Evolutionary conservation across 176 grass and related monocot species (phyloP).

Genomic region (Oryza coarctata): DNA sequence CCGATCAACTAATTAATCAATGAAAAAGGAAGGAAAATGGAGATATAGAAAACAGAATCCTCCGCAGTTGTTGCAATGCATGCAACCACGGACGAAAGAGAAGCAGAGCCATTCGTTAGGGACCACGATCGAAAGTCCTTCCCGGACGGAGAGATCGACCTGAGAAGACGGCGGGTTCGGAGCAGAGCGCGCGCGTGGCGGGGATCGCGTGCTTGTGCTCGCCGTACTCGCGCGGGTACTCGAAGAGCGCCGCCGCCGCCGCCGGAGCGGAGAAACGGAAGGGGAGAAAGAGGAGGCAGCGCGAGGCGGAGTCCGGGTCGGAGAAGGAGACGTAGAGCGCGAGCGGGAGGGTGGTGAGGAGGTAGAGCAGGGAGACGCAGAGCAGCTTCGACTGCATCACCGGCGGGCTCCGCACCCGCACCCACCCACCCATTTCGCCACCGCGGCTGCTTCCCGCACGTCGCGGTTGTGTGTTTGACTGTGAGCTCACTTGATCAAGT

Average conservation of each 20-base stretch:
- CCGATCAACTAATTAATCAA: background rate
- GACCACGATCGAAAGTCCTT: too few species aligned
- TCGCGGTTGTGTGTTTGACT: background rate
- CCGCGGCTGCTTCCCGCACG: background rate
- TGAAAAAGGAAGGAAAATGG: background rate
- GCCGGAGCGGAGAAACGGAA: background rate
- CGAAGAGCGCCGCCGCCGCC: conserved; percentile 37
- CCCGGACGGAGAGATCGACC: too few species aligned
- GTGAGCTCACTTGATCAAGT: background rate
- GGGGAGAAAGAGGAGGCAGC: conserved; percentile 3
- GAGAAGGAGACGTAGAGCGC: conserved; percentile 92
- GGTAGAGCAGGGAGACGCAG: conserved; percentile 89
- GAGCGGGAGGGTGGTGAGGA: conserved; percentile 87
- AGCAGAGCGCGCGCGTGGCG: conserved; percentile 47
- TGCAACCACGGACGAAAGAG: too few species aligned
- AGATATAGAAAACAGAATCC: background rate
- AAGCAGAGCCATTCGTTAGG: background rate
- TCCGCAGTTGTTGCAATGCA: background rate
- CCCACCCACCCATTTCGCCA: conserved; percentile 45
- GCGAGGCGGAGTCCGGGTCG: conserved; percentile 32
- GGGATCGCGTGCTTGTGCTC: conserved; percentile 78
- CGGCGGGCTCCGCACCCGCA: conserved; percentile 47
- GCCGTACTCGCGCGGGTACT: conserved; percentile 66
- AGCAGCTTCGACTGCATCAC: conserved; percentile 82
- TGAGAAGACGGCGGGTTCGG: conserved; percentile 64